Base-by-base conservation (phyloP, 2,329 filamentous ascomycete genomes). In the Niveomyces coronatus region DNA sequence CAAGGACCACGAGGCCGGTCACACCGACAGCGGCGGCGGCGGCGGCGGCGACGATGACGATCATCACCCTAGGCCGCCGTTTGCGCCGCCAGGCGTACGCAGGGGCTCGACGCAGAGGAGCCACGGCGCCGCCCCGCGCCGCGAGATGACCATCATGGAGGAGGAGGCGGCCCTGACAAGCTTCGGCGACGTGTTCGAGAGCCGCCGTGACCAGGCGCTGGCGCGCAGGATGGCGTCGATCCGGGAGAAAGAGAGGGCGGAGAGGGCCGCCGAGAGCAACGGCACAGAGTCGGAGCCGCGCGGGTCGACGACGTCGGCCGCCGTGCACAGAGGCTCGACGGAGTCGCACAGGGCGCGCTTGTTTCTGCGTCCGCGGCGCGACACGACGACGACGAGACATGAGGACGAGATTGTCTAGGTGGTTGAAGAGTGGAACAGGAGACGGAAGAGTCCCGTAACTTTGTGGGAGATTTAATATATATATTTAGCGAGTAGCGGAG, bases 131-230 rank as follows among this genome's bases (percentile, higher is more conserved):
- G n/a, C n/a, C n/a, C n/a, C n/a, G n/a, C 44, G 36, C 10, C 29
- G 37, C 11, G 44, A 46, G 5, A 41, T 47, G 15, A 34, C 45
- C 19, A 41, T 45, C 9, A 24, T 51, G 13, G 48, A 55, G 10
- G 41, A 53, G 16, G 60, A 61, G 27, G 48, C 49, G 10, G 48
- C 47, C 10, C 51, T 61, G 33, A 55, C 56, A 26, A 56, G 70
- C 46, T 65, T 65, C 54, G 57, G 64, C 39, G 62, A 70, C 37
- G 63, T 70, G 1, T 70, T 67, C 34, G 60, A 62, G 19, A 58
- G 53, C 31, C 63, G 67, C 19, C 59, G 57, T 23, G 53, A 64
- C 4, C 52, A 57, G 3, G 37, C 54, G 4, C 52, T 51, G 1
- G 56, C 57, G 5, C 54, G 58, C 3, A 57, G 60, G 3, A 55